A percentile compares a stretch with the other conserved stretches of the same genome.
Conservation (phyloP, 2,329 filamentous ascomycete species). For the Aspergillus uvarum region DNA sequence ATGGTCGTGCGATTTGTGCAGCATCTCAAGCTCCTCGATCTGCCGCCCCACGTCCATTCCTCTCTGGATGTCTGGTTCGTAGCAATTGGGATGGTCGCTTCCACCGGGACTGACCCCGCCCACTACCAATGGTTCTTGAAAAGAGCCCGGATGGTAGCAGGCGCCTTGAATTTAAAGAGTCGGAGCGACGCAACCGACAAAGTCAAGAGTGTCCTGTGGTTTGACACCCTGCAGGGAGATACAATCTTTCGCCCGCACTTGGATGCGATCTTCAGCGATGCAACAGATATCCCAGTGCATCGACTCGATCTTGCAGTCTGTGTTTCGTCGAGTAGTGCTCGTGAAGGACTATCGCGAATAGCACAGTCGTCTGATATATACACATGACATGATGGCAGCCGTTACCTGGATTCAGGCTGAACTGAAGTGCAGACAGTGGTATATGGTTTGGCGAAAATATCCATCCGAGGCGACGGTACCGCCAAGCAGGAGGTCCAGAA, state of each 20-base stretch:
- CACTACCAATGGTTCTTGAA: constrained; percentile 21
- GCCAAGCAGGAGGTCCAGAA: too few relatives aligned
- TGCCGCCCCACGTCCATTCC: constrained; percentile 6
- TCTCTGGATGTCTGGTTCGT: constrained; percentile 47
- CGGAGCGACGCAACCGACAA: constrained; percentile 14
- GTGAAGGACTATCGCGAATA: neutral
- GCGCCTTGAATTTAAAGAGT: neutral
- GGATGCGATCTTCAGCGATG: constrained; percentile 15
- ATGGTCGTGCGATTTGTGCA: constrained; percentile 36
- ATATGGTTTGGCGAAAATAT: too few relatives aligned
- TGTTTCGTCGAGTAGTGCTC: neutral
- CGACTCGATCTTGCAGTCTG: neutral
- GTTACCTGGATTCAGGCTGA: neutral
- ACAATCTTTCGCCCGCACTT: constrained; percentile 21
- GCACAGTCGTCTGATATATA: neutral
- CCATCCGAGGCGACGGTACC: too few relatives aligned
- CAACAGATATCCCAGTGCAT: neutral
- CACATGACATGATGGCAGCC: neutral
- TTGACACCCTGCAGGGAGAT: constrained; percentile 18
- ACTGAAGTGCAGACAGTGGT: neutral
- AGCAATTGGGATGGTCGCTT: constrained; percentile 42
- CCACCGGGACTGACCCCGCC: constrained; percentile 13
- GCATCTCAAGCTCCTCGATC: constrained; percentile 28
- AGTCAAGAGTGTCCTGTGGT: constrained; percentile 23
- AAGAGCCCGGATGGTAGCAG: constrained; percentile 10